A percentile compares a stretch with the other conserved stretches of the same genome.
Conservation (phyloP, 768 basidiomycete species). For the Russula sp. region DNA sequence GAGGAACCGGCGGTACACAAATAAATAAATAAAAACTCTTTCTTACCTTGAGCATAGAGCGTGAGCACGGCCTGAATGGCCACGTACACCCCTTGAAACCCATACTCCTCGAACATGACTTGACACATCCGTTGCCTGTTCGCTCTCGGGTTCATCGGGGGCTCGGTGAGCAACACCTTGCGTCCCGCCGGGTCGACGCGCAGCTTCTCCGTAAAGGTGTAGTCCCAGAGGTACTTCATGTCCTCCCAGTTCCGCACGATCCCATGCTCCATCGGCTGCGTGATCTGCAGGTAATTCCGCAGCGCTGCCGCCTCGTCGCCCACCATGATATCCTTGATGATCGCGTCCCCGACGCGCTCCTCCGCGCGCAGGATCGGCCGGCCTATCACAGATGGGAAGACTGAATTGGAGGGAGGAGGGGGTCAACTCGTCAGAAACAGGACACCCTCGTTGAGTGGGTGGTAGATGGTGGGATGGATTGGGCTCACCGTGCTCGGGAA, state of each 20-base stretch:
- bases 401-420: conserved; percentile 33
- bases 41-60: conserved; percentile 89
- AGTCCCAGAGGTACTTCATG: conserved; percentile 97
- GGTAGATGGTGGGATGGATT: background rate
- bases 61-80: conserved; percentile 99
- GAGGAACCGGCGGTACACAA: too few relatives aligned
- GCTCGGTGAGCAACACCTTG: conserved; percentile 93
- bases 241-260: conserved; percentile 99
- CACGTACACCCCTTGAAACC: conserved; percentile 91
- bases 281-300: conserved; percentile 92
- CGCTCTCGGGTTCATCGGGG: conserved; percentile 96
- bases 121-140: conserved; percentile 93
- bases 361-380: conserved; percentile 96
- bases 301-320: conserved; percentile 94
- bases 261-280: conserved; percentile 99
- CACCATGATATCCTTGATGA: conserved; percentile 97
- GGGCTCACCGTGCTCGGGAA: conserved; percentile 48
- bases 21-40: too few relatives aligned
- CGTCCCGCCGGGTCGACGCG: conserved; percentile 76
- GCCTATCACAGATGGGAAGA: conserved; percentile 95
- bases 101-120: conserved; percentile 99
- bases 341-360: conserved; percentile 78
- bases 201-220: conserved; percentile 96
- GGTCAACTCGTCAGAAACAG: background rate
- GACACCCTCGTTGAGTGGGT: background rate